A percentile compares a stretch with the other conserved stretches of the same genome.
These are phyloP conservation scores for Hanseniaspora opuntiae DNA, from an alignment of 805 yeast species.

Conservation along the genomic window DNA sequence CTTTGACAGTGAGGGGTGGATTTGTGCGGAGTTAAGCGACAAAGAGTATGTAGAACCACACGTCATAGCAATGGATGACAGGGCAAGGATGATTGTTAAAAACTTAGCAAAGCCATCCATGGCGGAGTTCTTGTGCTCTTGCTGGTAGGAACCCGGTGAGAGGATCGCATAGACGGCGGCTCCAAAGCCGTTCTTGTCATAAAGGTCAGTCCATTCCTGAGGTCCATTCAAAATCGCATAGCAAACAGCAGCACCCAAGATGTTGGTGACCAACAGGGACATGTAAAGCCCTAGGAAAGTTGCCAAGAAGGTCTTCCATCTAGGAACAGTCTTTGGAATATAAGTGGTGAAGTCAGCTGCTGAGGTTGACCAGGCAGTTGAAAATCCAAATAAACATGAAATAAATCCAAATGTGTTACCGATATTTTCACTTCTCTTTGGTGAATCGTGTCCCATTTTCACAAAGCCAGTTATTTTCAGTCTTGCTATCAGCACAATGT, in stretches of 20 bases:
- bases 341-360: conserved; percentile 88
- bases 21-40: conserved; percentile 70
- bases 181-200: conserved; percentile 50
- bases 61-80: conserved; percentile 79
- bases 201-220: conserved; percentile 34
- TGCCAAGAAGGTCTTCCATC: conserved; percentile 46
- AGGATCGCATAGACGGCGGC: conserved; percentile 69
- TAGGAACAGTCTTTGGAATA: conserved; percentile 54
- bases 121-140: conserved; percentile 30
- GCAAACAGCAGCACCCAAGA: conserved; percentile 76
- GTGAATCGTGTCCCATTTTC: conserved; percentile 34
- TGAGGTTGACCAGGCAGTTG: conserved; percentile 88
- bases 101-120: conserved; percentile 82
- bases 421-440: conserved; percentile 52
- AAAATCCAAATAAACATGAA: conserved; percentile 72
- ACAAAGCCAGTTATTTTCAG: conserved; percentile 39
- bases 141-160: conserved; percentile 46
- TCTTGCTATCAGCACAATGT: conserved; percentile 67
- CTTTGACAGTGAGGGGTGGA: conserved; percentile 55
- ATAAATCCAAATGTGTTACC: conserved; percentile 75
- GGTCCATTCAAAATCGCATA: conserved; percentile 44
- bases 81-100: conserved; percentile 66
- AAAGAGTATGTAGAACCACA: conserved; percentile 86
- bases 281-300: conserved; percentile 48
- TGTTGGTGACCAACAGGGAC: conserved; percentile 60